These are phyloP conservation scores for Cutaneotrichosporon dermatis DNA, from an alignment of 1,284 basidiomycete species.

Conservation along the genomic window DNA sequence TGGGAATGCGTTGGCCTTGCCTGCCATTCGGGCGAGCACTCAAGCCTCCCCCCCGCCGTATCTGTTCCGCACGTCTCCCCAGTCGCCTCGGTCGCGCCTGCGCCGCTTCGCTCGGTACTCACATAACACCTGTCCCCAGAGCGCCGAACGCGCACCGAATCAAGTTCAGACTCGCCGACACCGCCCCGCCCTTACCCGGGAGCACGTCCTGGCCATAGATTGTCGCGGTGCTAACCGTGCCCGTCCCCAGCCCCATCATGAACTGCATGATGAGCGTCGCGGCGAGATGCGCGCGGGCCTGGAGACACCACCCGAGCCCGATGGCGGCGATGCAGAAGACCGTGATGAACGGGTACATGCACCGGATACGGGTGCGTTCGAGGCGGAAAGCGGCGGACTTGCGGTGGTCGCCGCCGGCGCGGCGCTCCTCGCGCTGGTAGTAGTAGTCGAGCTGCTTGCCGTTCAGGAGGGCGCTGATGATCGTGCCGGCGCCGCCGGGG, in stretches of 20 bases:
- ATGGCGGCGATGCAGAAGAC: conserved; percentile 26
- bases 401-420: conserved; percentile 40
- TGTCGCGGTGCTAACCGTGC: conserved; percentile 32
- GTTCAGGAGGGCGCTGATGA: conserved; percentile 33
- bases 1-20: no score
- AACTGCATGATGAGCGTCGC: conserved; percentile 35
- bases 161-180: conserved; percentile 46
- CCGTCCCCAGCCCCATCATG: conserved; percentile 38
- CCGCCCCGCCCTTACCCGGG: conserved; percentile 43
- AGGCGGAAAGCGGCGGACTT: conserved; percentile 38
- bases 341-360: conserved; percentile 30
- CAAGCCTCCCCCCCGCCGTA: no score
- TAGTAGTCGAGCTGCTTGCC: conserved; percentile 44
- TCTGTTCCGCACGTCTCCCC: no score
- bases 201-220: conserved; percentile 45
- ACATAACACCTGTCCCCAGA: conserved; percentile 37
- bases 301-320: conserved; percentile 39
- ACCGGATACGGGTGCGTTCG: conserved; percentile 33
- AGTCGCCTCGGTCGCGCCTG: no score
- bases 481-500: conserved; percentile 42
- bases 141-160: conserved; percentile 47
- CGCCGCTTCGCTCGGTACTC: conserved; percentile 5
- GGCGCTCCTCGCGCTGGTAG: conserved; percentile 36
- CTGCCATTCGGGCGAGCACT: no score
- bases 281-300: conserved; percentile 33